A percentile compares a stretch with the other conserved stretches of the same genome.
Conservation (phyloP, 106 monocot species). For the Dendrobium huoshanense region DNA sequence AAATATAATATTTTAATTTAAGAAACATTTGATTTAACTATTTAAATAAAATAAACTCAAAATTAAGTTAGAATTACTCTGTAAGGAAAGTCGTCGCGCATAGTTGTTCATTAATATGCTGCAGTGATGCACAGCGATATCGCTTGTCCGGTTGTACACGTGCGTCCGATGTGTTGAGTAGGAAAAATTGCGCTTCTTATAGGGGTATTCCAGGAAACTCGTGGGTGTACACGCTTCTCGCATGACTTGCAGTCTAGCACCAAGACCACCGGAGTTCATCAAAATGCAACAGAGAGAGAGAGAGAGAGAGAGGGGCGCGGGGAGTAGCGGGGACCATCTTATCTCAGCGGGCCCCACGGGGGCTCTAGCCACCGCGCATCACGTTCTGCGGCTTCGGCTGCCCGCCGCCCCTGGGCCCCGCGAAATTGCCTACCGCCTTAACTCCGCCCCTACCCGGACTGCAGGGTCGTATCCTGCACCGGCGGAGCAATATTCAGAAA, state of each 20-base stretch:
- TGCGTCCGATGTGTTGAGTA: no score
- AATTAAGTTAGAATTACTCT: no score
- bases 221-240: background rate
- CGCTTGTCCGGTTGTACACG: no score
- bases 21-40: no score
- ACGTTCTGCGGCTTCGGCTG: background rate
- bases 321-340: background rate
- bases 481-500: background rate
- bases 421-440: background rate
- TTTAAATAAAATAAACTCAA: no score
- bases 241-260: background rate
- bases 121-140: no score
- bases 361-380: background rate
- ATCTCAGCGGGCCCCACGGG: background rate
- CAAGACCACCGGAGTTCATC: background rate
- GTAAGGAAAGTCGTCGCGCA: no score
- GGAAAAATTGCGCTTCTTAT: background rate
- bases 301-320: background rate
- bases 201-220: background rate
- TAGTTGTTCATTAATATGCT: no score
- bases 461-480: constrained; percentile 2
- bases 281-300: background rate
- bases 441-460: background rate
- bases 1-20: no score
- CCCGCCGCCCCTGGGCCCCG: background rate